These are phyloP conservation scores for Populus hybrid DNA, from an alignment of 441 rosid species.

Conservation along the genomic window DNA sequence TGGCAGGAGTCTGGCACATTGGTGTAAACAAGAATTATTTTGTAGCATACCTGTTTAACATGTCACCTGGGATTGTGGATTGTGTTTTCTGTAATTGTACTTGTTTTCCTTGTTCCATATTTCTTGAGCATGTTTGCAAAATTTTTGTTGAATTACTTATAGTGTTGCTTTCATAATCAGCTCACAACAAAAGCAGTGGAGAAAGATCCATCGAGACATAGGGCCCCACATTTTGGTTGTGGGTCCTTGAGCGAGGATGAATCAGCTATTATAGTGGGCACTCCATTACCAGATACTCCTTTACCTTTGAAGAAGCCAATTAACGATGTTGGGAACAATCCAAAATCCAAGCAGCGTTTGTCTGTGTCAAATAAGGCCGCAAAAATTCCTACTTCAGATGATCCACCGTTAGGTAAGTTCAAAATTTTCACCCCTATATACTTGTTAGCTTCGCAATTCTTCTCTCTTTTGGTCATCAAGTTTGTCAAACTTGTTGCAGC, in stretches of 20 bases:
- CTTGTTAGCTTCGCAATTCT: conserved; percentile 3
- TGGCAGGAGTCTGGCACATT: not conserved
- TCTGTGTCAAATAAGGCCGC: conserved; percentile 24
- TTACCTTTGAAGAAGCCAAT: conserved; percentile 42
- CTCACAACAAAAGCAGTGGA: conserved; percentile 65
- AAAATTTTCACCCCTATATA: conserved; percentile 3
- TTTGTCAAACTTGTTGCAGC: conserved; percentile 35
- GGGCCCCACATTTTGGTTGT: conserved; percentile 64
- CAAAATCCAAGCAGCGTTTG: conserved; percentile 37
- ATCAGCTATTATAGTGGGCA: conserved; percentile 43
- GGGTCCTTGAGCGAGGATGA: conserved; percentile 54
- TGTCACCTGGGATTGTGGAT: not conserved
- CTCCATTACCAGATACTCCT: conserved; percentile 41
- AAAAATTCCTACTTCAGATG: conserved; percentile 17
- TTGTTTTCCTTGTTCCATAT: too few species aligned
- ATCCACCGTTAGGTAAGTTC: conserved; percentile 32
- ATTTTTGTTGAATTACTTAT: not conserved
- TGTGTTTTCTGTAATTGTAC: too few species aligned
- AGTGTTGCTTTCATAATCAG: conserved; percentile 31
- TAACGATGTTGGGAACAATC: conserved; percentile 34
- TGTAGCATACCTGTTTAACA: not conserved
- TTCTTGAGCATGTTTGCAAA: not conserved
- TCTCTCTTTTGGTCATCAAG: not conserved
- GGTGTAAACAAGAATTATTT: not conserved
- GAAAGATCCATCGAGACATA: conserved; percentile 57